Evolutionary conservation across 176 grass and related monocot species (phyloP).

Genomic region (Aegilops longissima): DNA sequence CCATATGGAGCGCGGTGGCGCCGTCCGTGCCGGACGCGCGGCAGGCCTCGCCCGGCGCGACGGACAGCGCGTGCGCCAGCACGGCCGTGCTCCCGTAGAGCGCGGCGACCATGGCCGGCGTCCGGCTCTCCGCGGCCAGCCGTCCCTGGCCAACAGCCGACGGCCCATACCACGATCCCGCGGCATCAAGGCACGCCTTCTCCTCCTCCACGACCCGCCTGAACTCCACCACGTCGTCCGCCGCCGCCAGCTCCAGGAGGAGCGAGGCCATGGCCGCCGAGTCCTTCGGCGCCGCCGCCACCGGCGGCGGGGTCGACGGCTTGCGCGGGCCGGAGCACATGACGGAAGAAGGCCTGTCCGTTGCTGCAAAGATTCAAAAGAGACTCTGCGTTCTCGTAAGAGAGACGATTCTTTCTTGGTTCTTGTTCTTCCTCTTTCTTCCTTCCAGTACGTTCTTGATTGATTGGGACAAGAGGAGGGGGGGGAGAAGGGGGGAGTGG

Average conservation of each 20-base stretch:
- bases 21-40: slow-evolving; percentile 60
- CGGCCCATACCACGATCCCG: slow-evolving; percentile 56
- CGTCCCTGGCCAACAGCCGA: slow-evolving; percentile 21
- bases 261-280: slow-evolving; percentile 19
- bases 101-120: slow-evolving; percentile 84
- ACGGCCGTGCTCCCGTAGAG: slow-evolving; percentile 67
- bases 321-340: slow-evolving; percentile 86
- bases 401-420: background rate
- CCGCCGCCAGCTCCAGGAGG: slow-evolving; percentile 74
- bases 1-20: slow-evolving; percentile 69
- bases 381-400: slow-evolving; percentile 16
- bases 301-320: slow-evolving; percentile 33
- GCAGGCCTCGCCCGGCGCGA: slow-evolving; percentile 36
- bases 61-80: slow-evolving; percentile 45
- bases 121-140: slow-evolving; percentile 52
- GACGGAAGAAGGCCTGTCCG: background rate
- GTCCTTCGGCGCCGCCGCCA: background rate
- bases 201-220: slow-evolving; percentile 55
- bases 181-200: slow-evolving; percentile 5
- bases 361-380: background rate
- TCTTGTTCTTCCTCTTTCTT: background rate
- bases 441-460: background rate
- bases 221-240: slow-evolving; percentile 60
- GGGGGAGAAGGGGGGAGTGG: background rate
- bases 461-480: slow-evolving; percentile 2